Percentiles rank a stretch among this genome's conserved stretches.
Conservation (phyloP, 495 filamentous ascomycete species). For the Endocarpon pusillum region DNA sequence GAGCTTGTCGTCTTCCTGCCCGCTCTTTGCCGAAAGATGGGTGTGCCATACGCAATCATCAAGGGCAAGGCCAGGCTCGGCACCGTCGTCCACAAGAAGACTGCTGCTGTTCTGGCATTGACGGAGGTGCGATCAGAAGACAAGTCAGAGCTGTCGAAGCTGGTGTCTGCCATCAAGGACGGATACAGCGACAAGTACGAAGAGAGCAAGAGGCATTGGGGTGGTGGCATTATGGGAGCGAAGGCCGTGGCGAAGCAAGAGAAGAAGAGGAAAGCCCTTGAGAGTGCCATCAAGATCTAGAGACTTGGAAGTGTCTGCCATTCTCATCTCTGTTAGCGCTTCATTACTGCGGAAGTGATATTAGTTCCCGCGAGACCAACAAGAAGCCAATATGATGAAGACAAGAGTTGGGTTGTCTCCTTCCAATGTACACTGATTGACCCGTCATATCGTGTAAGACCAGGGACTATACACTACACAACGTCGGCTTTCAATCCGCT, state of each 20-base stretch:
- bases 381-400: too few species aligned
- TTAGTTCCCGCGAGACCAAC: too few species aligned
- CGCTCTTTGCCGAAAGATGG: constrained; percentile 99
- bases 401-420: too few species aligned
- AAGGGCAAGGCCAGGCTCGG: constrained; percentile 99
- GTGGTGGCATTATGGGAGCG: constrained; percentile 98
- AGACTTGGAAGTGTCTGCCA: too few species aligned
- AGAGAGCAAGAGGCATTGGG: constrained; percentile 86
- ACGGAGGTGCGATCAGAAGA: constrained; percentile 95
- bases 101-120: constrained; percentile 85
- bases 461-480: too few species aligned
- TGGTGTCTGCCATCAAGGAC: constrained; percentile 92
- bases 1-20: constrained; percentile 98
- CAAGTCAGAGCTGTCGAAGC: constrained; percentile 93
- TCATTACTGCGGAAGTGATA: too few species aligned
- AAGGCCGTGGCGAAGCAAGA: constrained; percentile 86
- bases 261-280: constrained; percentile 93
- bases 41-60: constrained; percentile 95
- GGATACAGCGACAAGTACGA: constrained; percentile 94
- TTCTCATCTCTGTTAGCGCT: too few species aligned
- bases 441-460: too few species aligned
- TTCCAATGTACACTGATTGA: too few species aligned
- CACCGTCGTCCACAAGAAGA: constrained; percentile 99
- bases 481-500: too few species aligned
- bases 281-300: constrained; percentile 92